Conservation (phyloP, 441 rosid genomes). For the Populus trichocarpa region DNA sequence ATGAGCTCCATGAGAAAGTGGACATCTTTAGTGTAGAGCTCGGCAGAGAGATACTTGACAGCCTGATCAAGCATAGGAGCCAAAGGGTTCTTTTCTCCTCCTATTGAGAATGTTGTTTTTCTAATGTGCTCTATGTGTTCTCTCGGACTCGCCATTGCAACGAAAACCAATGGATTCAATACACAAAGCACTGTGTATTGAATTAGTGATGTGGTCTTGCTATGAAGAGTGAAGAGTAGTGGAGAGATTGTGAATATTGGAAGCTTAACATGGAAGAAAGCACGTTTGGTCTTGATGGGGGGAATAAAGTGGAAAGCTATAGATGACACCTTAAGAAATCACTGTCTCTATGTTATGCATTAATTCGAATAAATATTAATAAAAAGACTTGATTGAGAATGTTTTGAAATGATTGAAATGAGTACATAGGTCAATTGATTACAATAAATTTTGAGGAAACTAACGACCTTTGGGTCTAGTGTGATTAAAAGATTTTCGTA, state of each 20-base stretch:
- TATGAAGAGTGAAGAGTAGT: background rate
- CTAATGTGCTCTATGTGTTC: slow-evolving; percentile 50
- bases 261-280: background rate
- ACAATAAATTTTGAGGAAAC: no score
- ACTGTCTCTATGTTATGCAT: no score
- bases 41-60: slow-evolving; percentile 57
- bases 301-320: no score
- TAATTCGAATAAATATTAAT: no score
- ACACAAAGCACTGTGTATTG: no score
- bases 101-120: slow-evolving; percentile 44
- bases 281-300: background rate
- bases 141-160: slow-evolving; percentile 26
- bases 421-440: no score
- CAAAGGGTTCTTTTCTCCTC: slow-evolving; percentile 44
- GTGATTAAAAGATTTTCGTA: no score
- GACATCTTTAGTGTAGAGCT: slow-evolving; percentile 68
- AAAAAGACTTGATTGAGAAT: no score
- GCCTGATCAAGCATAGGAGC: slow-evolving; percentile 58
- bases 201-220: no score
- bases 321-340: no score
- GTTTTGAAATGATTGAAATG: no score
- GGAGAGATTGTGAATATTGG: background rate
- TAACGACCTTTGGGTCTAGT: no score
- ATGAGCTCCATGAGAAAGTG: slow-evolving; percentile 60
- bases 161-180: background rate